Evolutionary conservation across 108 stramenopile species (phyloP), one percentile per base, ranked within the genome.

Genomic region (Bacterosira constricta): DNA sequence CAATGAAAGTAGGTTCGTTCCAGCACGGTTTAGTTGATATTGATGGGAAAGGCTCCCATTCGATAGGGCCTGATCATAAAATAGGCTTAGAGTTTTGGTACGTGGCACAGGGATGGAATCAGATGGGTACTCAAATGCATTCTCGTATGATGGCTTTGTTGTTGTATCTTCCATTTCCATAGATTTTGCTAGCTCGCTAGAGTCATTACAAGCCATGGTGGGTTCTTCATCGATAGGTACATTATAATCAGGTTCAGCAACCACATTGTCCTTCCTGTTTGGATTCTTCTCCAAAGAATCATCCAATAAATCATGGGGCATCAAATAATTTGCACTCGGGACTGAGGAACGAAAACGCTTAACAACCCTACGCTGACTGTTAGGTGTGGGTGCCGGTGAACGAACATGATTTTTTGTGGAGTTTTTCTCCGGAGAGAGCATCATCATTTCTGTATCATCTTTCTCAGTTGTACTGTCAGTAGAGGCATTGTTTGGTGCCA

Each of bases 351-450:
- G 59, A 17, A 66, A 49, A 23, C 77, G 77, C 38, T 79, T 79
- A 17, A 79, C 62, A 7, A 62, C 41, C 10, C 70, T 56, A 4
- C 77, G 69, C 54, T 79, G 77, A 66, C 77, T 79, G 44, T 79
- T 79, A 18, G 77, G 77, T 7, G 77, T 79, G n/a, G 77, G 77
- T 35, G 58, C 64, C 13, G 77, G 77, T 30, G 77, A 79, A 41
- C 76, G 61, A 23, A 61, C 46, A 35, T 17, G 38, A 52, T 56
- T 25, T 46, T 61, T 55, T 27, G 25, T 35, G 17, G 30, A 23
- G 42, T 37, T 21, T 35, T 56, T 55, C 38, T 46, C 42, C 6
- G 53, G 63, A 26, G 64, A 49, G 46, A 56, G 63, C 20, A 27
- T 13, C 17, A 23, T 21, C n/a, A 38, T 11, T 36, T 9, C 37